Evolutionary conservation across 2,329 filamentous ascomycete genomes (phyloP), one percentile per base, ranked within the genome.

Genomic region (Scytalidium sp.): DNA sequence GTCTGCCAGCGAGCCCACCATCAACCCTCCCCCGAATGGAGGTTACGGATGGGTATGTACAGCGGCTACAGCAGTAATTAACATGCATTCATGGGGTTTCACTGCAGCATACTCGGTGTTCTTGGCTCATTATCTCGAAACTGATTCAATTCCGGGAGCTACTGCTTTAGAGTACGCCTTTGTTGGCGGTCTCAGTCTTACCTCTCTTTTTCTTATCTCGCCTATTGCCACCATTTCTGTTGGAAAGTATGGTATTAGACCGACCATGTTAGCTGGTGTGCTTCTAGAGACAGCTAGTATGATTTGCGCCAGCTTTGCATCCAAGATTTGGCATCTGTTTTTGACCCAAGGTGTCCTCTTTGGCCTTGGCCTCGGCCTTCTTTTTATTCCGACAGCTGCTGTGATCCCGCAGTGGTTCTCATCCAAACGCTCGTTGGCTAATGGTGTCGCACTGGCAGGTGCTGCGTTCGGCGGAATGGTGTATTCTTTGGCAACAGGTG

Each of bases 321-420:
- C 63, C 8, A 63, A 79, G 47, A 83, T 88, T 51, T 91, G 86
- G 85, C 87, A 92, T 23, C 74, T 93, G 0, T 83, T 90, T 49
- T 75, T 92, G 0, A 79, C 76, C 3, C 88, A 92, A 60, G 88
- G 88, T 2, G 63, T 91, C 2, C 80, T 83, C 48, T 90, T 91
- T 52, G 88, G 88, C 17, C 63, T 85, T 20, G 87, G 87, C 2
- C 84, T 91, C 75, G 88, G 88, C 0, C 83, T 91, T 48, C 71
- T 85, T 13, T 85, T 81, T 53, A 80, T 85, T 19, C 84, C 74
- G 90, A 90, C 69, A 1, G 75, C 79, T 1, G 74, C 72, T 1
- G 74, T 83, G 2, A 66, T 78, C 0, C 73, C 80, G 1, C 79
- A 83, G 54, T 84, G 81, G 80, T 84, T 84, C 53, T 72, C 70